A percentile compares a stretch with the other conserved stretches of the same genome.
These are phyloP conservation scores for Moesziomyces parantarcticus DNA, from an alignment of 1,284 basidiomycete genomes.

Conservation along the genomic window DNA sequence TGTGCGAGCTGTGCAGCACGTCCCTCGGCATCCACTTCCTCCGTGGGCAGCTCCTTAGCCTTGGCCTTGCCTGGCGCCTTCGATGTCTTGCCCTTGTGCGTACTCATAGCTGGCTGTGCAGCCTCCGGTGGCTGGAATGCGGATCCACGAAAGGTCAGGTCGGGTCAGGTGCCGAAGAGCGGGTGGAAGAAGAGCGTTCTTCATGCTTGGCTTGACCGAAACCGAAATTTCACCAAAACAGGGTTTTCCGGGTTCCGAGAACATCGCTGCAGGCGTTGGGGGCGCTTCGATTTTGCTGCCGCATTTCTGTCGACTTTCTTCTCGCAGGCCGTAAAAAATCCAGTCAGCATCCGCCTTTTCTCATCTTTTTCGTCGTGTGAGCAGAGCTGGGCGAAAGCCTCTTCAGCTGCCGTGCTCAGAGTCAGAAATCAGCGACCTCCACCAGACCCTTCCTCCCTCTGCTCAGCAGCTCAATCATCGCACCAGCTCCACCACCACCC, in stretches of 20 bases:
- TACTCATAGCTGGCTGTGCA: conserved; percentile 9
- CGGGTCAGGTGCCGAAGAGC: neutral
- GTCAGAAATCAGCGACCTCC: no score
- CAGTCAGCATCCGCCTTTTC: neutral
- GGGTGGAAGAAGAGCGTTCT: conserved; percentile 12
- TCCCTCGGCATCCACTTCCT: conserved; percentile 5
- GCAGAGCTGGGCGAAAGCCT: no score
- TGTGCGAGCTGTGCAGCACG: conserved; percentile 30
- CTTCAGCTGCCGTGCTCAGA: no score
- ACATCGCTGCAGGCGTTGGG: neutral
- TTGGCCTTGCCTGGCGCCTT: conserved; percentile 16
- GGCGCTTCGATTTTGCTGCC: conserved; percentile 4
- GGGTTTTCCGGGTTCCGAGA: conserved; percentile 40
- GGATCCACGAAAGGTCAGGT: neutral
- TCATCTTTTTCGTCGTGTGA: no score
- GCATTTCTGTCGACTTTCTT: conserved; percentile 1
- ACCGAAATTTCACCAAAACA: conserved; percentile 10
- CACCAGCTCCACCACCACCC: no score
- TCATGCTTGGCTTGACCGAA: neutral
- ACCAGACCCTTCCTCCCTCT: no score
- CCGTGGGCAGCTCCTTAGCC: neutral
- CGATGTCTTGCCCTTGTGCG: neutral
- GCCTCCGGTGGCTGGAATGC: neutral
- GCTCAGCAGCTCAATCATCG: no score
- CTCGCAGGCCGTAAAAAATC: neutral